A percentile compares a stretch with the other conserved stretches of the same genome.
Evolutionary conservation across 2,329 filamentous ascomycete species (phyloP).

Genomic region (Paraphoma sp.): DNA sequence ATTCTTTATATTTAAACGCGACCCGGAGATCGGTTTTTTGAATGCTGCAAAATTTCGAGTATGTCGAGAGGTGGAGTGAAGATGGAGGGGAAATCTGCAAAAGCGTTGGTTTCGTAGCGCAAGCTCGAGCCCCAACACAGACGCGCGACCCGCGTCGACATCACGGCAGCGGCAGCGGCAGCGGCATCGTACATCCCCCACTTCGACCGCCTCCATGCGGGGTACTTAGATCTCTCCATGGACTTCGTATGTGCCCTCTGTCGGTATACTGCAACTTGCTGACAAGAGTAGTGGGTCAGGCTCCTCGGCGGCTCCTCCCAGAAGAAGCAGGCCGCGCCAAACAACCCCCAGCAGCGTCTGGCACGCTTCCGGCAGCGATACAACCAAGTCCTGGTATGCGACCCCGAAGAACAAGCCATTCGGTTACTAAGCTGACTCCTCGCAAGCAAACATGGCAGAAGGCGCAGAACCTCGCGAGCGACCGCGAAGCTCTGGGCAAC

Average conservation of each 20-base stretch:
- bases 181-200: constrained; percentile 18
- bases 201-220: constrained; percentile 30
- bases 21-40: too few relatives aligned
- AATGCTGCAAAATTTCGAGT: too few relatives aligned
- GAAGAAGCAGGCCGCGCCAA: constrained; percentile 58
- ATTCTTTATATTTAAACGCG: too few relatives aligned
- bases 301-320: constrained; percentile 63
- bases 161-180: constrained; percentile 19
- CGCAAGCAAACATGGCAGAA: constrained; percentile 68
- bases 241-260: constrained; percentile 28
- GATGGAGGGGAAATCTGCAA: background rate
- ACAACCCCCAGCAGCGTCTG: constrained; percentile 66
- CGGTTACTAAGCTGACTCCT: constrained; percentile 16
- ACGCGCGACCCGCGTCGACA: constrained; percentile 13
- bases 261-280: constrained; percentile 12
- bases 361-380: constrained; percentile 67
- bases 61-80: too few relatives aligned
- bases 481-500: constrained; percentile 57
- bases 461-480: constrained; percentile 57
- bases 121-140: background rate
- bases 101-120: background rate
- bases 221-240: constrained; percentile 30
- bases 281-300: constrained; percentile 61
- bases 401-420: background rate
- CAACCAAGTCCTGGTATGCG: constrained; percentile 61